Evolutionary conservation across 1,284 basidiomycete species (phyloP).

Genomic region (Pseudozyma pruni): DNA sequence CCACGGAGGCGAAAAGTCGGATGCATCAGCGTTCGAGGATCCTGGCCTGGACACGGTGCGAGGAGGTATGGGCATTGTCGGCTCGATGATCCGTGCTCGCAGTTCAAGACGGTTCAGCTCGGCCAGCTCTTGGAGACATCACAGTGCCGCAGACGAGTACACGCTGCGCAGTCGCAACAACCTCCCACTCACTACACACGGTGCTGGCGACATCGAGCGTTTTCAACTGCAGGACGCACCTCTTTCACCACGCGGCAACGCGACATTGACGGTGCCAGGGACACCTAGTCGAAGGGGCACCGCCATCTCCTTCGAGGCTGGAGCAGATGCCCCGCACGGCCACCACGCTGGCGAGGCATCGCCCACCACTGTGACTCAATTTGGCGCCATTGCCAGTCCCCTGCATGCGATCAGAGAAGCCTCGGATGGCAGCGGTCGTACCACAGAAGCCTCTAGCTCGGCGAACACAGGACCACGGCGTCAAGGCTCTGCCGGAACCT

Average conservation of each 20-base stretch:
- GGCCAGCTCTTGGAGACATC: constrained; percentile 42
- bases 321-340: constrained; percentile 47
- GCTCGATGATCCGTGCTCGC: constrained; percentile 63
- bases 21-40: constrained; percentile 56
- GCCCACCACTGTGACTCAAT: constrained; percentile 10
- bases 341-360: constrained; percentile 36
- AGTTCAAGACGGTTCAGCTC: constrained; percentile 54
- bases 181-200: constrained; percentile 41
- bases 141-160: constrained; percentile 56
- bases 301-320: constrained; percentile 45
- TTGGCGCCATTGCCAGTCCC: constrained; percentile 12
- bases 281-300: constrained; percentile 27
- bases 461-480: constrained; percentile 1
- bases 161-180: constrained; percentile 34
- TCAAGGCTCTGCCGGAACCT: constrained; percentile 16
- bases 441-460: constrained; percentile 9
- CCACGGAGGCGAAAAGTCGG: constrained; percentile 40
- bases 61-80: constrained; percentile 65
- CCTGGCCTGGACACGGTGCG: constrained; percentile 67
- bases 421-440: constrained; percentile 32
- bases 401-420: constrained; percentile 37
- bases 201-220: constrained; percentile 40
- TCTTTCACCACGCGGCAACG: constrained; percentile 27
- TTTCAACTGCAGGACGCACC: constrained; percentile 64
- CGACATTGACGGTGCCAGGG: constrained; percentile 7